These are phyloP conservation scores for Pulveroboletus ravenelii DNA, from an alignment of 768 basidiomycete genomes.

Conservation along the genomic window DNA sequence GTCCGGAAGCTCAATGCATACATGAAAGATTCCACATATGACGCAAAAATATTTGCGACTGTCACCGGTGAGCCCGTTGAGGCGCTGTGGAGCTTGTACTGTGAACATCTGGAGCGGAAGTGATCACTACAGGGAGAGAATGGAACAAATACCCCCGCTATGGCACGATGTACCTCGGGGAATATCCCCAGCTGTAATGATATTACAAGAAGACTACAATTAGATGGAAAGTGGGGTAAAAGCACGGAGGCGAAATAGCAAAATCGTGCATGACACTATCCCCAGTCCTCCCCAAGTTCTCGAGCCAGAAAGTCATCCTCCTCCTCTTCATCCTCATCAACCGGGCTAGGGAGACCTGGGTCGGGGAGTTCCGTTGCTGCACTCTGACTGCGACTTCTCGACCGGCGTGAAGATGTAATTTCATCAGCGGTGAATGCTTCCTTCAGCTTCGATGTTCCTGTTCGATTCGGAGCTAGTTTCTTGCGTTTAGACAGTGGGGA, in stretches of 20 bases:
- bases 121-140: not conserved
- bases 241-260: not conserved
- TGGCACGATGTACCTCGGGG: not conserved
- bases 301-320: slow-evolving; percentile 81
- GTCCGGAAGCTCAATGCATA: slow-evolving; percentile 54
- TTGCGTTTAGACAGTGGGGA: slow-evolving; percentile 81
- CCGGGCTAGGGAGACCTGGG: slow-evolving; percentile 19
- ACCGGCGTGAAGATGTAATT: slow-evolving; percentile 22
- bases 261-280: slow-evolving; percentile 39
- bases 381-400: slow-evolving; percentile 24
- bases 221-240: slow-evolving; percentile 18
- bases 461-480: slow-evolving; percentile 62
- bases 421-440: slow-evolving; percentile 59
- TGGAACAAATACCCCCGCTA: not conserved
- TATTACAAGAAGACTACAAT: slow-evolving; percentile 19
- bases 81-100: slow-evolving; percentile 58
- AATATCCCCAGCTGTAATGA: slow-evolving; percentile 9
- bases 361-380: slow-evolving; percentile 5
- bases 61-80: slow-evolving; percentile 49
- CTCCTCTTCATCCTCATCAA: slow-evolving; percentile 54
- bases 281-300: slow-evolving; percentile 73
- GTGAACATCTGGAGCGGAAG: slow-evolving; percentile 31
- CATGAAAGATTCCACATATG: slow-evolving; percentile 47
- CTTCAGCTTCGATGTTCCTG: slow-evolving; percentile 63
- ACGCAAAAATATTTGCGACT: slow-evolving; percentile 47